Evolutionary conservation across 192 early-diverging fungal genomes (phyloP), one percentile per base, ranked within the genome.

Genomic region (Coemansia sp.): DNA sequence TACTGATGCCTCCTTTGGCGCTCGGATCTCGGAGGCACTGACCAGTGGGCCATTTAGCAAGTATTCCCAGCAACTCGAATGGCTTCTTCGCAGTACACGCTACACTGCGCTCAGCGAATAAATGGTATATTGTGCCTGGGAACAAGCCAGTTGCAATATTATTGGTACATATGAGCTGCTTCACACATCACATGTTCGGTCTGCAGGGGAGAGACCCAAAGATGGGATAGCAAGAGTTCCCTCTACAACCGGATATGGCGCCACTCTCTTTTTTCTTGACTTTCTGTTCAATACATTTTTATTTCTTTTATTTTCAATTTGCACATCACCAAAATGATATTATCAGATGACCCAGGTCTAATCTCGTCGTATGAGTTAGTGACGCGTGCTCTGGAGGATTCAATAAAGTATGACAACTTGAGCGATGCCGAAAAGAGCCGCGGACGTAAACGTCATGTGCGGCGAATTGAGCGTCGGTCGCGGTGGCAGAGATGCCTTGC

Each of bases 401-500:
- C 68, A 43, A 76, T 84, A 24, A 75, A 78, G n/a, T 78, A 84
- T 66, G 81, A 84, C 76, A 84, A 84, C 63, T 65, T 84, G 49
- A 84, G 81, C 68, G 81, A 84, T 27, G 67, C 76, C 2, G 81
- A 84, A 36, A 84, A 84, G 76, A 84, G 81, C 66, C 73, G 81
- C 5, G 74, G 76, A 11, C 81, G 77, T 67, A 84, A 84, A 54
- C 65, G 65, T 47, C 78, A 63, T n/a, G 78, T 74, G 41, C 72
- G 78, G 42, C 78, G 70, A 18, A 34, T 49, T 5, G 72, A 67
- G 42, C 70, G 71, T 29, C 67, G 72, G 15, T 49, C 71, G 24
- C 49, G 67, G 7, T 61, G 70, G 70, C 76, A 78, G 57, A 59
- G 61, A 41, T 29, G 51, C 8, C 16, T 74, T 33, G 67, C 61